Evolutionary conservation across 2,329 filamentous ascomycete genomes (phyloP).

Genomic region (Botryotinia calthae): DNA sequence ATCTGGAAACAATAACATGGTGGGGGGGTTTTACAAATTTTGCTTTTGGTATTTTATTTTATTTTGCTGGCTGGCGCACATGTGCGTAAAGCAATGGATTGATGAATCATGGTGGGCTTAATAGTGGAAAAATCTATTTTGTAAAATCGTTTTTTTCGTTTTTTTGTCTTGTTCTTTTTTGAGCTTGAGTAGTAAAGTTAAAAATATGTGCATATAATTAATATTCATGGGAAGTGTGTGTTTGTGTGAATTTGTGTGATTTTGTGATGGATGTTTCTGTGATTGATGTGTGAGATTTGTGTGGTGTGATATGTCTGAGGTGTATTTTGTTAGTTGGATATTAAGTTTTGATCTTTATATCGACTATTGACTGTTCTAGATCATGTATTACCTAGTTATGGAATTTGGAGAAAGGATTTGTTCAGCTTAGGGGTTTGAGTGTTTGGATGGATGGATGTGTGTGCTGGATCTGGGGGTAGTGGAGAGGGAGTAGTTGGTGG

Average conservation of each 20-base stretch:
- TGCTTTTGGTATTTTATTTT: conserved; percentile 28
- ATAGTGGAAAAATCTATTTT: conserved; percentile 36
- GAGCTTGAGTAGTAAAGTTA: not conserved
- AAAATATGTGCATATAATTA: conserved; percentile 15
- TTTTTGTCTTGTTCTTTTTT: not conserved
- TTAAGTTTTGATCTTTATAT: not conserved
- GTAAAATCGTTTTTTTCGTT: conserved; percentile 20
- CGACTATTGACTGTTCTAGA: not conserved
- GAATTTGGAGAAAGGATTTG: not conserved
- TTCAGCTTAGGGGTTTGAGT: not conserved
- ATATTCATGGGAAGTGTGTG: conserved; percentile 1
- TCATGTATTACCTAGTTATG: not conserved
- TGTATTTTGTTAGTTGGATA: not conserved
- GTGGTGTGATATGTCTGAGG: not conserved
- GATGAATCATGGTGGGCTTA: conserved; percentile 35
- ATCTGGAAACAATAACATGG: conserved; percentile 25
- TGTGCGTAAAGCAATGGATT: conserved; percentile 24
- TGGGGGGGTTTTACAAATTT: conserved; percentile 21
- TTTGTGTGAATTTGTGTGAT: not conserved
- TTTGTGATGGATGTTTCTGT: not conserved
- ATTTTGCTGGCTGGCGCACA: conserved; percentile 29
- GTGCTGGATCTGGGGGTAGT: not conserved
- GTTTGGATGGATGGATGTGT: not conserved
- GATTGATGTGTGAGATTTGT: not conserved
- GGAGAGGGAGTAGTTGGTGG: no score